phyloP scores from a whole-genome alignment of 2,329 filamentous ascomycete species.

The Sporothrix dimorphospora region DNA sequence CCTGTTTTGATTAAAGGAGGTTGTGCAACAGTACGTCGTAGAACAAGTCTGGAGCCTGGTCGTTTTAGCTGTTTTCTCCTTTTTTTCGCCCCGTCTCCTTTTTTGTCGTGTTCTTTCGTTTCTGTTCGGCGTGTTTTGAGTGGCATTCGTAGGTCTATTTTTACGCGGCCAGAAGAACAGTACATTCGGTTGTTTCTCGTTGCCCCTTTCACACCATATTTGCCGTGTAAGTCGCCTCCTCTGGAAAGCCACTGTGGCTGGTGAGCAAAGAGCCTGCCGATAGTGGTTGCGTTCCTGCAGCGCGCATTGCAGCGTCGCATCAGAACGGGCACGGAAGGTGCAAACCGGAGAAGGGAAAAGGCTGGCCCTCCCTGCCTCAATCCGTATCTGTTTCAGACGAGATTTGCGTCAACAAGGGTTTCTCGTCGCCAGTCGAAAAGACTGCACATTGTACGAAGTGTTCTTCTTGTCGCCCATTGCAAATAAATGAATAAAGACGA shows the following conservation, averaged over 20 bases:
- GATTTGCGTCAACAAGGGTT: constrained; percentile 14
- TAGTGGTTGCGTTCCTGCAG: constrained; percentile 16
- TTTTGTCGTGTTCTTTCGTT: neutral
- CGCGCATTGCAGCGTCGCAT: constrained; percentile 8
- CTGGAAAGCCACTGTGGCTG: constrained; percentile 8
- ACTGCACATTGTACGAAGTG: too few species aligned
- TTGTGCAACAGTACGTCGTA: neutral
- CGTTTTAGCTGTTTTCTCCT: neutral
- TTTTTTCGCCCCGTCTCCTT: neutral
- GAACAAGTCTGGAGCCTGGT: neutral
- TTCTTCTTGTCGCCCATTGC: neutral
- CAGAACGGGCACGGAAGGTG: constrained; percentile 8
- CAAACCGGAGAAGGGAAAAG: neutral
- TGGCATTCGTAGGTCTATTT: constrained; percentile 8
- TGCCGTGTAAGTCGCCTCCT: neutral
- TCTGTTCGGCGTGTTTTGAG: neutral
- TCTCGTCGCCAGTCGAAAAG: neutral
- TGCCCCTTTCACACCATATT: neutral
- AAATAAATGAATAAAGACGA: neutral
- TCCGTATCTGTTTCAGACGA: constrained; percentile 22
- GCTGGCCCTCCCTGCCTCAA: neutral
- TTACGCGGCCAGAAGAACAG: constrained; percentile 16
- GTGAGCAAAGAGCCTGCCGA: neutral
- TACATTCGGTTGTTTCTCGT: neutral
- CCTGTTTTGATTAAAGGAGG: constrained; percentile 16